Evolutionary conservation across 2,329 filamentous ascomycete species (phyloP).

Genomic region (Botrytis deweyae): DNA sequence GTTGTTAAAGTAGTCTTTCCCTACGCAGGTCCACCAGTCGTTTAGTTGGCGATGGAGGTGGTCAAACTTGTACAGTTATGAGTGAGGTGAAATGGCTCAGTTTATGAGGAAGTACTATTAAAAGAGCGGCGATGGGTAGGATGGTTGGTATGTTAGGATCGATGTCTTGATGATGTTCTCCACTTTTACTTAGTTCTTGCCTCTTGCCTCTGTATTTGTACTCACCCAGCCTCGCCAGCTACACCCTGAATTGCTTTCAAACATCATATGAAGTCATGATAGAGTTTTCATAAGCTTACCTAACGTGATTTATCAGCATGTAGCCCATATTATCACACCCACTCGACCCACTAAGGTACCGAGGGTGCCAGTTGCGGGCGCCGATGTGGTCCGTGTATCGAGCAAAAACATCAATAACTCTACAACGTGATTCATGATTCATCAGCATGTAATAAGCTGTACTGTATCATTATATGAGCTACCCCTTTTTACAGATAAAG

Average conservation of each 20-base stretch:
- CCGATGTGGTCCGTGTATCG: too few species aligned
- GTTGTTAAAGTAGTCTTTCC: slow-evolving; percentile 51
- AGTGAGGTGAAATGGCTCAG: slow-evolving; percentile 58
- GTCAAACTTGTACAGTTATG: slow-evolving; percentile 33
- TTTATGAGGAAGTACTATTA: slow-evolving; percentile 60
- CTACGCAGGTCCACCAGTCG: slow-evolving; percentile 27
- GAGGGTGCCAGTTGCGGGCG: too few species aligned
- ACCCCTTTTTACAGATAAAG: too few species aligned
- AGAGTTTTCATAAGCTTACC: background rate
- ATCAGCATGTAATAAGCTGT: too few species aligned
- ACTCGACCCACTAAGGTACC: too few species aligned
- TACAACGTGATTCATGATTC: too few species aligned
- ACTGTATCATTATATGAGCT: too few species aligned
- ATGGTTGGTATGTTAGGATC: slow-evolving; percentile 44
- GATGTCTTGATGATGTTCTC: slow-evolving; percentile 51
- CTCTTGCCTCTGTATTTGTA: background rate
- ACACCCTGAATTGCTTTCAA: background rate
- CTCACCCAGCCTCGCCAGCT: background rate
- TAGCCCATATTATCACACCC: too few species aligned
- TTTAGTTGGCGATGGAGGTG: slow-evolving; percentile 22
- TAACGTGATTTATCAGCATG: too few species aligned
- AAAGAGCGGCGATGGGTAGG: slow-evolving; percentile 57
- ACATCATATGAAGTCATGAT: background rate
- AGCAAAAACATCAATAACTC: too few species aligned
- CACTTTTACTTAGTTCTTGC: background rate